Evolutionary conservation across 768 basidiomycete species (phyloP).

Genomic region (Austroboletus festivus): DNA sequence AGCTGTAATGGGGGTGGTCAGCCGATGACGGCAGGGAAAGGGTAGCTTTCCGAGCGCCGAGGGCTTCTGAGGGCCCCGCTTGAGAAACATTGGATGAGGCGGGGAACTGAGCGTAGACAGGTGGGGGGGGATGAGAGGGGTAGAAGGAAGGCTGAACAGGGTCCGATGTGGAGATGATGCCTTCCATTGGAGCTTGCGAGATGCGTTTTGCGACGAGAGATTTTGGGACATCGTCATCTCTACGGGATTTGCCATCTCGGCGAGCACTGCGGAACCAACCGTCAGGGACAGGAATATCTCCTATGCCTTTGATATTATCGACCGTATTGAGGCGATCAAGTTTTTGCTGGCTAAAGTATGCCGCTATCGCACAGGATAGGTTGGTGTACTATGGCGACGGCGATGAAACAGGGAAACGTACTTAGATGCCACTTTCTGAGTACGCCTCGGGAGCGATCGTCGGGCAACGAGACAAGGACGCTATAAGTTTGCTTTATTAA

Average conservation of each 20-base stretch:
- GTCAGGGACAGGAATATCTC: conserved; percentile 65
- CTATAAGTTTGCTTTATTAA: conserved; percentile 57
- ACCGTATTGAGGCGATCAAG: conserved; percentile 70
- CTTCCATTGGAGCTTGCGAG: conserved; percentile 34
- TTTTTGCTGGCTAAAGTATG: conserved; percentile 80
- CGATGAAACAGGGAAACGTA: conserved; percentile 38
- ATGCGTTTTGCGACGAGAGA: conserved; percentile 43
- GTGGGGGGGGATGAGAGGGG: conserved; percentile 19
- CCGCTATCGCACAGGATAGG: conserved; percentile 45
- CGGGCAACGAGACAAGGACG: conserved; percentile 46
- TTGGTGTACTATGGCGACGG: conserved; percentile 26
- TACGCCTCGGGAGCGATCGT: conserved; percentile 40
- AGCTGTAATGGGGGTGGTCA: conserved; percentile 22
- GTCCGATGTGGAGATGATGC: conserved; percentile 18
- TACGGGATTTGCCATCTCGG: conserved; percentile 50
- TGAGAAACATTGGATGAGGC: conserved; percentile 29
- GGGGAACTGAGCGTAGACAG: conserved; percentile 32
- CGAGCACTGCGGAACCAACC: conserved; percentile 80
- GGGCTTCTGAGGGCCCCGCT: conserved; percentile 22
- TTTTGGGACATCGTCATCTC: conserved; percentile 43
- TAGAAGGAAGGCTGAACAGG: conserved; percentile 21
- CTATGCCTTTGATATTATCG: conserved; percentile 64
- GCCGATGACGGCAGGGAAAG: conserved; percentile 31
- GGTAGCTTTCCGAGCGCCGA: conserved; percentile 22
- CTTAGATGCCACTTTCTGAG: conserved; percentile 53